phyloP scores from a whole-genome alignment of 2,329 filamentous ascomycete genomes.

The Daldinia sp. region DNA sequence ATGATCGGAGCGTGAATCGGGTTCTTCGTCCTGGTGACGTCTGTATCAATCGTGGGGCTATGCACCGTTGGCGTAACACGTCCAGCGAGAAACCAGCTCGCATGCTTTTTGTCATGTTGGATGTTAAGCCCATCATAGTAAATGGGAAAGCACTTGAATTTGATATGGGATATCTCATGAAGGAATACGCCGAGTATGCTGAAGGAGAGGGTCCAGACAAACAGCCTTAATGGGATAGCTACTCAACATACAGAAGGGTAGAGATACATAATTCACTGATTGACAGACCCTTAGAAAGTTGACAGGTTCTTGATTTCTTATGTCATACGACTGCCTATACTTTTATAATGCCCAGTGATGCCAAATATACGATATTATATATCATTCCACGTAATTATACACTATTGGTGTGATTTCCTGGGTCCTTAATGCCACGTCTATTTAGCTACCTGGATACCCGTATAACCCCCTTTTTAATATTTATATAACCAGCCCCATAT shows the following conservation, averaged over 20 bases:
- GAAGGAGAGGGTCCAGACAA: not conserved
- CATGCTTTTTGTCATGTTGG: not conserved
- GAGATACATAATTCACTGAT: too few relatives aligned
- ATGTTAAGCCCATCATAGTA: not conserved
- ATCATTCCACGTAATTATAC: not conserved
- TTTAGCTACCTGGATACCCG: too few relatives aligned
- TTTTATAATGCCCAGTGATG: too few relatives aligned
- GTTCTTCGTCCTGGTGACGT: not conserved
- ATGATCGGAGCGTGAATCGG: not conserved
- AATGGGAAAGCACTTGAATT: not conserved
- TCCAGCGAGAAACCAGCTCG: not conserved
- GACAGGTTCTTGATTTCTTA: too few relatives aligned
- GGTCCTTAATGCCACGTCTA: too few relatives aligned
- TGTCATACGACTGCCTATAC: too few relatives aligned
- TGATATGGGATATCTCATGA: not conserved
- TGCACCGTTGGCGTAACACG: not conserved
- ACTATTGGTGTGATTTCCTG: too few relatives aligned
- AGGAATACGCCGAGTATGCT: not conserved
- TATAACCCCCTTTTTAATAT: too few relatives aligned
- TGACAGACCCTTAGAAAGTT: too few relatives aligned
- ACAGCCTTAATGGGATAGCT: not conserved
- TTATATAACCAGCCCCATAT: too few relatives aligned
- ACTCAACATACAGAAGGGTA: too few relatives aligned
- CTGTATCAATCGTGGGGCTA: not conserved
- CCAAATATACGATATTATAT: too few relatives aligned